Conservation (phyloP, 2,329 filamentous ascomycete genomes). For the Ophiostoma himal-ulmi region DNA sequence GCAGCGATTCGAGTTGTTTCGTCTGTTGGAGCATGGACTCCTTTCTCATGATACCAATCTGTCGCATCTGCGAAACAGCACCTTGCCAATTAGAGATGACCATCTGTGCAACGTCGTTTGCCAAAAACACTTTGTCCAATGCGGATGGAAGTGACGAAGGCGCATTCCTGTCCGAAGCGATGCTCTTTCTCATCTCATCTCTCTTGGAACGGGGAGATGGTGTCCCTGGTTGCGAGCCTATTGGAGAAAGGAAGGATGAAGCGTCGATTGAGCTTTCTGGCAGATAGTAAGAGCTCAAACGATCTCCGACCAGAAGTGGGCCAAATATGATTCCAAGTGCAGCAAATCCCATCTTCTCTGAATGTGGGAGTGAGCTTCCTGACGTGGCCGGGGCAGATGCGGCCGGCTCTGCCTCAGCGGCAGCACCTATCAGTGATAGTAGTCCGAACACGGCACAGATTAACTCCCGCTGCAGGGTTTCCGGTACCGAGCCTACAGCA, state of each 20-base stretch:
- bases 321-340: constrained; percentile 61
- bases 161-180: constrained; percentile 24
- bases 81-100: constrained; percentile 61
- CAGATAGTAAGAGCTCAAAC: constrained; percentile 44
- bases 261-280: constrained; percentile 33
- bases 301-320: constrained; percentile 55
- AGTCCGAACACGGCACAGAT: constrained; percentile 64
- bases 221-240: constrained; percentile 34
- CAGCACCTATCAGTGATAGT: constrained; percentile 54
- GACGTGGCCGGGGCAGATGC: constrained; percentile 47
- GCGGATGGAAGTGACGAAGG: constrained; percentile 29
- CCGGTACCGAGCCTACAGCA: constrained; percentile 54
- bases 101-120: constrained; percentile 59
- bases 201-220: constrained; percentile 40
- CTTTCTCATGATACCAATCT: constrained; percentile 36
- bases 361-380: constrained; percentile 48
- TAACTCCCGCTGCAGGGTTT: constrained; percentile 55
- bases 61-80: constrained; percentile 54
- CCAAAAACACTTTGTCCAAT: constrained; percentile 53
- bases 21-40: constrained; percentile 19
- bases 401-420: constrained; percentile 48
- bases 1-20: background rate
- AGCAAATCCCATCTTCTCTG: constrained; percentile 58
- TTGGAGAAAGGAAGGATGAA: constrained; percentile 30
- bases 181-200: constrained; percentile 32